A percentile compares a stretch with the other conserved stretches of the same genome.
These are phyloP conservation scores for Podospora australis DNA, from an alignment of 495 filamentous ascomycete species.

Conservation along the genomic window DNA sequence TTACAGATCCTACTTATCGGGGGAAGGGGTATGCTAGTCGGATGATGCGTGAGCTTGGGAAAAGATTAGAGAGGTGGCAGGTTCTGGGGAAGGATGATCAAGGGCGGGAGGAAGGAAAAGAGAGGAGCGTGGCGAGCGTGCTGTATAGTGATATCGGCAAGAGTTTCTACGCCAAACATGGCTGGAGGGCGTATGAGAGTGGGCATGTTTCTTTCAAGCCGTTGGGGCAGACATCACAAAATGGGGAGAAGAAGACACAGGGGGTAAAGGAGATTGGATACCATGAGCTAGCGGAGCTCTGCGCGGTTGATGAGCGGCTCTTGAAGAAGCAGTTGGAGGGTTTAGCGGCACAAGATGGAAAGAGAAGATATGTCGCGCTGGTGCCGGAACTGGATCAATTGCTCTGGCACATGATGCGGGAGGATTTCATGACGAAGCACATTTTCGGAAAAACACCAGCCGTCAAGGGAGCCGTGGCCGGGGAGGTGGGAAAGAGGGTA, in stretches of 20 bases:
- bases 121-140: slow-evolving; percentile 53
- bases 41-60: slow-evolving; percentile 46
- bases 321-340: slow-evolving; percentile 33
- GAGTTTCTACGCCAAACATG: slow-evolving; percentile 74
- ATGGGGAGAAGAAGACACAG: not conserved
- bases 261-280: slow-evolving; percentile 35
- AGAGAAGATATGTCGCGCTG: slow-evolving; percentile 54
- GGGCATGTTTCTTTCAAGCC: slow-evolving; percentile 60
- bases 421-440: slow-evolving; percentile 69
- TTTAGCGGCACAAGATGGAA: not conserved
- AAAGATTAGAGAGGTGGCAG: slow-evolving; percentile 29
- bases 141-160: slow-evolving; percentile 96
- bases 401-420: slow-evolving; percentile 79
- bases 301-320: slow-evolving; percentile 48
- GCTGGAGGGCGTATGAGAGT: slow-evolving; percentile 71
- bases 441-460: slow-evolving; percentile 45
- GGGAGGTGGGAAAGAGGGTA: slow-evolving; percentile 45
- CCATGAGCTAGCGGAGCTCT: slow-evolving; percentile 51
- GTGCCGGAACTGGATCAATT: slow-evolving; percentile 66
- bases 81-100: slow-evolving; percentile 21
- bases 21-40: slow-evolving; percentile 73
- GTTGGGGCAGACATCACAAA: slow-evolving; percentile 22
- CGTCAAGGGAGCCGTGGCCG: slow-evolving; percentile 61
- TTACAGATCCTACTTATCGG: slow-evolving; percentile 63
- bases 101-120: slow-evolving; percentile 21